phyloP scores from a whole-genome alignment of 179 eudicot species.

The Gypsophila paniculata region DNA sequence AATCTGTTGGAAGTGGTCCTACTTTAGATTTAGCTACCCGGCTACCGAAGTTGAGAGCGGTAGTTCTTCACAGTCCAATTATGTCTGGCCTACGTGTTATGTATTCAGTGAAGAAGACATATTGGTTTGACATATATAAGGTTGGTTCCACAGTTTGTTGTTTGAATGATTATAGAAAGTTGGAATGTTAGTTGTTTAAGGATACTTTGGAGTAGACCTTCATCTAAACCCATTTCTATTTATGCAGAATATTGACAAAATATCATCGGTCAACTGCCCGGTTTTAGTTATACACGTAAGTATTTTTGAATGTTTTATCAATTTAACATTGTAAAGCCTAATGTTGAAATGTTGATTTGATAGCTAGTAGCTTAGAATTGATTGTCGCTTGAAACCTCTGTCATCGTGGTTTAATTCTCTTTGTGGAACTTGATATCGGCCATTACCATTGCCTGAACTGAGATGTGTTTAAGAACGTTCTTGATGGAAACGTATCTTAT shows the following conservation, averaged over 20 bases:
- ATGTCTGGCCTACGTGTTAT: slow-evolving; percentile 89
- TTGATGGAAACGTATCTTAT: no score
- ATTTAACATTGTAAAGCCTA: slow-evolving; percentile 3
- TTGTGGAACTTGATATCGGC: no score
- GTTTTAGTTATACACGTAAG: slow-evolving; percentile 84
- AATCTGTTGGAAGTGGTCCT: slow-evolving; percentile 97
- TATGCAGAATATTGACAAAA: slow-evolving; percentile 83
- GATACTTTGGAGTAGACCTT: background rate
- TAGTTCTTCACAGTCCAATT: slow-evolving; percentile 94
- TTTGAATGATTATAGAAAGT: background rate
- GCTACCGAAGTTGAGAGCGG: slow-evolving; percentile 77
- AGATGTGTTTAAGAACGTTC: no score
- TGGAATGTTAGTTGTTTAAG: background rate
- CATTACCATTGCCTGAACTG: no score
- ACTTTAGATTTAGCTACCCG: slow-evolving; percentile 87
- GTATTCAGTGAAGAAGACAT: slow-evolving; percentile 87
- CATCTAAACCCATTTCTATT: slow-evolving; percentile 22
- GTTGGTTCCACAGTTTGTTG: slow-evolving; percentile 27
- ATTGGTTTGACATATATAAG: slow-evolving; percentile 97
- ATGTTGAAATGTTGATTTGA: background rate
- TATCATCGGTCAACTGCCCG: slow-evolving; percentile 65
- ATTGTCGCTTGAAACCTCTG: no score
- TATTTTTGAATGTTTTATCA: slow-evolving; percentile 5
- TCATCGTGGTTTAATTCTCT: no score
- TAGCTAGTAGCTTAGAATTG: no score